These are phyloP conservation scores for Neurospora sp. DNA, from an alignment of 495 filamentous ascomycete genomes.

Conservation along the genomic window DNA sequence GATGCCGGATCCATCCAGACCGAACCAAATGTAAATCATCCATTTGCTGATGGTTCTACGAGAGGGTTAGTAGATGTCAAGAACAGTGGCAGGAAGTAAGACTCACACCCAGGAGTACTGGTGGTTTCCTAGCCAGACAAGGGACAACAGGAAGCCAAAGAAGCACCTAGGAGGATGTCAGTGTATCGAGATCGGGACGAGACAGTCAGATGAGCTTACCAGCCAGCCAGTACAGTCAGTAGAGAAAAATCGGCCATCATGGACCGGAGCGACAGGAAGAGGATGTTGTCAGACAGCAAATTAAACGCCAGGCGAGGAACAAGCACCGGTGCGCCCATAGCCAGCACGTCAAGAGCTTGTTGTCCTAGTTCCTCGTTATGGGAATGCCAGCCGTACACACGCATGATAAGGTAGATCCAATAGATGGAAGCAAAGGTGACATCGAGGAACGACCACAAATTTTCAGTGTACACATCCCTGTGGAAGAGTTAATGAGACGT, in stretches of 20 bases:
- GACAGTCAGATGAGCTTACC: slow-evolving; percentile 23
- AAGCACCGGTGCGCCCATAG: slow-evolving; percentile 59
- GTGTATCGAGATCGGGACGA: neutral
- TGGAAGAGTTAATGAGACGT: slow-evolving; percentile 1
- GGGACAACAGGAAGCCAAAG: slow-evolving; percentile 58
- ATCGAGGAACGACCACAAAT: slow-evolving; percentile 71
- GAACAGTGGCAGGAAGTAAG: neutral
- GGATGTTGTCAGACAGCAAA: slow-evolving; percentile 60
- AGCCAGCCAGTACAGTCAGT: slow-evolving; percentile 52
- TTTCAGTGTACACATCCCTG: slow-evolving; percentile 67
- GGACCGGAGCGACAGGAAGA: slow-evolving; percentile 58
- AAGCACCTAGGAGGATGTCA: slow-evolving; percentile 38
- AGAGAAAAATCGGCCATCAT: slow-evolving; percentile 68
- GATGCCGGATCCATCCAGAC: slow-evolving; percentile 63
- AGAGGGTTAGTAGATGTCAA: neutral
- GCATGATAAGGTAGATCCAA: slow-evolving; percentile 47
- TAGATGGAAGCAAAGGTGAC: slow-evolving; percentile 56
- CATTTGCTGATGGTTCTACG: slow-evolving; percentile 58
- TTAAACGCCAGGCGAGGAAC: slow-evolving; percentile 67
- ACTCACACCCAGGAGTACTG: slow-evolving; percentile 34
- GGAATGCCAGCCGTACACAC: slow-evolving; percentile 44
- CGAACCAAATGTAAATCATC: slow-evolving; percentile 80
- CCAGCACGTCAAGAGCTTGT: slow-evolving; percentile 56
- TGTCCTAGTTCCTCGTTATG: slow-evolving; percentile 28
- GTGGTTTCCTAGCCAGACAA: slow-evolving; percentile 52